Conservation (phyloP, 1,139 yeast species). For the Yamadazyma diddensiae region DNA sequence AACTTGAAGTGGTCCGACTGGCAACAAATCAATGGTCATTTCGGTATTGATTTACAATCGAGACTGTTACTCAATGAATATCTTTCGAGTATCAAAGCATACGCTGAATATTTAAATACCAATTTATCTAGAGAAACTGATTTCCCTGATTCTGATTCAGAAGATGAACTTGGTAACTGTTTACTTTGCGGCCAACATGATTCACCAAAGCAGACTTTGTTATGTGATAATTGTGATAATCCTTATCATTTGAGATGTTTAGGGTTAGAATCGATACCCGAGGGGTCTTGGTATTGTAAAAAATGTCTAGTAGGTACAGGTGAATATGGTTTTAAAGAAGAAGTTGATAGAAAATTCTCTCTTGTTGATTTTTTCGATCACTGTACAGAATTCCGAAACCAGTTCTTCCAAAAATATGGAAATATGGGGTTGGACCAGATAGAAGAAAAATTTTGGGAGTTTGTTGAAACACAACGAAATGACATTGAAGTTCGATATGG, state of each 20-base stretch:
- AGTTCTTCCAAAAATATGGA: conserved; percentile 30
- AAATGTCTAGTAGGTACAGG: conserved; percentile 83
- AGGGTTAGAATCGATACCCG: conserved; percentile 44
- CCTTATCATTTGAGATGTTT: conserved; percentile 67
- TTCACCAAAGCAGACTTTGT: conserved; percentile 49
- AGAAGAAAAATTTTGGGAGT: conserved; percentile 62
- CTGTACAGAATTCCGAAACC: conserved; percentile 50
- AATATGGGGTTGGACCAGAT: conserved; percentile 39
- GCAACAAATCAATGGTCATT: conserved; percentile 28
- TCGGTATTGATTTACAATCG: conserved; percentile 20
- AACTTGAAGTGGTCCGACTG: conserved; percentile 27
- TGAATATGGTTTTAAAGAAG: conserved; percentile 85
- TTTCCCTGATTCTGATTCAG: conserved; percentile 27
- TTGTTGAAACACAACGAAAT: conserved; percentile 42
- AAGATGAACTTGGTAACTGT: conserved; percentile 45
- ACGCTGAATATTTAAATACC: conserved; percentile 43
- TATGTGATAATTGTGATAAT: conserved; percentile 74
- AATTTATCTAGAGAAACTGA: conserved; percentile 12
- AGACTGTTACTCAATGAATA: conserved; percentile 31
- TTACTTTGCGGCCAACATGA: conserved; percentile 51
- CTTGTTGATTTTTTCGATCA: conserved; percentile 57
- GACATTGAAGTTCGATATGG: conserved; percentile 66
- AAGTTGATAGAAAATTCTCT: conserved; percentile 52
- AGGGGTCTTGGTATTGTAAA: conserved; percentile 75
- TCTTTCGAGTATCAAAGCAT: conserved; percentile 31